A percentile compares a stretch with the other conserved stretches of the same genome.
Evolutionary conservation across 371 early-diverging fungal species (phyloP).

Genomic region (Vairimorpha apis): DNA sequence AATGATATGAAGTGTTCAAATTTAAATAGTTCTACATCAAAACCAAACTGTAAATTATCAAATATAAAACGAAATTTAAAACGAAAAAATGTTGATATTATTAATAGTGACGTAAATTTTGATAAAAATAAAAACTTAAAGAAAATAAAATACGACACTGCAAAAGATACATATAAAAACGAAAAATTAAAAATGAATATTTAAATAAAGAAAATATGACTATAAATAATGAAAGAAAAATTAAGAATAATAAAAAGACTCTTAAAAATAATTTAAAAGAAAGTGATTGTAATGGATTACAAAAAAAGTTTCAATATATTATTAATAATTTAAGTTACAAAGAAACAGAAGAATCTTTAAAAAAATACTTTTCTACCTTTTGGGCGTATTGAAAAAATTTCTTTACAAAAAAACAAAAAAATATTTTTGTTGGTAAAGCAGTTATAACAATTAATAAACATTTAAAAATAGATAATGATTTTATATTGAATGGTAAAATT

Average conservation of each 20-base stretch:
- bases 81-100: no score
- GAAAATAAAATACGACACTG: not conserved
- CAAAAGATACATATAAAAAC: not conserved
- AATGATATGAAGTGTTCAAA: no score
- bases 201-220: not conserved
- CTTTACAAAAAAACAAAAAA: slow-evolving; percentile 50
- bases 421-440: slow-evolving; percentile 58
- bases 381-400: slow-evolving; percentile 55
- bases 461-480: slow-evolving; percentile 36
- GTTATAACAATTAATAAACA: slow-evolving; percentile 51
- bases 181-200: not conserved
- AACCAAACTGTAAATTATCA: no score
- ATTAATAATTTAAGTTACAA: slow-evolving; percentile 55
- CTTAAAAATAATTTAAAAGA: slow-evolving; percentile 47
- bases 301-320: no score
- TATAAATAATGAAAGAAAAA: slow-evolving; percentile 7
- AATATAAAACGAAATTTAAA: no score
- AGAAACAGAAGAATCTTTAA: slow-evolving; percentile 54
- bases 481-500: slow-evolving; percentile 44
- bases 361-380: slow-evolving; percentile 43
- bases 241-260: not conserved
- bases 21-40: no score
- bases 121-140: not conserved
- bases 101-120: not conserved
- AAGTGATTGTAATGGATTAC: no score